A percentile compares a stretch with the other conserved stretches of the same genome.
Evolutionary conservation across 1,139 yeast genomes (phyloP).

Genomic region (Eremothecium cymbalariae): DNA sequence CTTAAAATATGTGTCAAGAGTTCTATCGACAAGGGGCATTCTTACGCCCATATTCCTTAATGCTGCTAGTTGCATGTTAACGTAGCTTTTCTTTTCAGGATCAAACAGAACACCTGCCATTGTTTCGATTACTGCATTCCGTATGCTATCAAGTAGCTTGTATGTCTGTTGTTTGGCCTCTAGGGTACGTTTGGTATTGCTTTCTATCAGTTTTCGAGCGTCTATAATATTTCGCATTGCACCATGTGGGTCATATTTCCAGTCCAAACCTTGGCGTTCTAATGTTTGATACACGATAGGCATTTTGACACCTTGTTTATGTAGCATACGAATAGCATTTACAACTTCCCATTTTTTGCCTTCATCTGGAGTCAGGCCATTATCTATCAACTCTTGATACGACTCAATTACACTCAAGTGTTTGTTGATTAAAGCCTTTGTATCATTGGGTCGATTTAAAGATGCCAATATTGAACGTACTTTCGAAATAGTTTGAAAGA

Average conservation of each 20-base stretch:
- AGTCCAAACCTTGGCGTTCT: constrained; percentile 5
- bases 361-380: constrained; percentile 4
- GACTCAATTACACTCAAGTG: constrained; percentile 1
- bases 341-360: constrained; percentile 6
- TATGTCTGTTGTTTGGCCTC: constrained; percentile 17
- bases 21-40: constrained; percentile 8
- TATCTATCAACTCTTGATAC: constrained; percentile 3
- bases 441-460: not conserved
- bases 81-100: constrained; percentile 1
- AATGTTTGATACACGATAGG: constrained; percentile 13
- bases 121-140: constrained; percentile 8
- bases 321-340: constrained; percentile 19
- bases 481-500: constrained; percentile 3
- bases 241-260: constrained; percentile 8
- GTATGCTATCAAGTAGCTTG: constrained; percentile 16
- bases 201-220: constrained; percentile 20
- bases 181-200: constrained; percentile 15
- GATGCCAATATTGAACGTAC: constrained; percentile 3
- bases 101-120: not conserved
- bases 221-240: constrained; percentile 19
- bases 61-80: constrained; percentile 4
- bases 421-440: constrained; percentile 1
- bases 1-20: constrained; percentile 3
- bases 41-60: constrained; percentile 3
- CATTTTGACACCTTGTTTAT: constrained; percentile 29